These are phyloP conservation scores for Lentinula boryana DNA, from an alignment of 768 basidiomycete species.

Conservation along the genomic window DNA sequence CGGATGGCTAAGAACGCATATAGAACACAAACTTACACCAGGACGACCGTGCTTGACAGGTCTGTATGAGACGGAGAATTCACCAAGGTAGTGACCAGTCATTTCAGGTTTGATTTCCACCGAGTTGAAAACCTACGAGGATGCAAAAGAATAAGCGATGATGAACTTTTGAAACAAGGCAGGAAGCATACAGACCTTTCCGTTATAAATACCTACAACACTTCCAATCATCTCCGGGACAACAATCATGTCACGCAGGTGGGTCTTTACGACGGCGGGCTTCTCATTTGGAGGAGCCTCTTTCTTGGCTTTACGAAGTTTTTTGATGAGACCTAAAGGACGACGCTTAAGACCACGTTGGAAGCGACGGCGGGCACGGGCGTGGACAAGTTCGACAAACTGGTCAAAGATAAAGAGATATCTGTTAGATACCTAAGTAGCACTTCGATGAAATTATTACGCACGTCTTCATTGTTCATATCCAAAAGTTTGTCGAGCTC, in stretches of 20 bases:
- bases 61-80: conserved; percentile 95
- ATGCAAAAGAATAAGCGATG: no score
- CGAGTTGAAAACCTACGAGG: conserved; percentile 75
- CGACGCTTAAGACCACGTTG: conserved; percentile 97
- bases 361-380: conserved; percentile 98
- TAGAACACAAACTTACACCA: conserved; percentile 68
- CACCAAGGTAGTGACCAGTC: conserved; percentile 98
- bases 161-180: no score
- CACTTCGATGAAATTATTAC: conserved; percentile 22
- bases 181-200: conserved; percentile 56
- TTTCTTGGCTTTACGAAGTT: conserved; percentile 99
- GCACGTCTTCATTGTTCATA: conserved; percentile 89
- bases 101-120: conserved; percentile 99
- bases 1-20: background rate
- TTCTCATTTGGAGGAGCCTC: conserved; percentile 99
- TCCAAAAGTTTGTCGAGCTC: conserved; percentile 98
- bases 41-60: conserved; percentile 99
- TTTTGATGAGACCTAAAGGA: conserved; percentile 99
- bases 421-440: background rate
- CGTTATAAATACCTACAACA: conserved; percentile 98
- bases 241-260: conserved; percentile 99
- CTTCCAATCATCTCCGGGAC: conserved; percentile 99
- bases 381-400: conserved; percentile 80
- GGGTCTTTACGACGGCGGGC: conserved; percentile 97
- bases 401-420: background rate